Evolutionary conservation across 371 early-diverging fungal genomes (phyloP).

Genomic region (Batrachochytrium dendrobatidis): DNA sequence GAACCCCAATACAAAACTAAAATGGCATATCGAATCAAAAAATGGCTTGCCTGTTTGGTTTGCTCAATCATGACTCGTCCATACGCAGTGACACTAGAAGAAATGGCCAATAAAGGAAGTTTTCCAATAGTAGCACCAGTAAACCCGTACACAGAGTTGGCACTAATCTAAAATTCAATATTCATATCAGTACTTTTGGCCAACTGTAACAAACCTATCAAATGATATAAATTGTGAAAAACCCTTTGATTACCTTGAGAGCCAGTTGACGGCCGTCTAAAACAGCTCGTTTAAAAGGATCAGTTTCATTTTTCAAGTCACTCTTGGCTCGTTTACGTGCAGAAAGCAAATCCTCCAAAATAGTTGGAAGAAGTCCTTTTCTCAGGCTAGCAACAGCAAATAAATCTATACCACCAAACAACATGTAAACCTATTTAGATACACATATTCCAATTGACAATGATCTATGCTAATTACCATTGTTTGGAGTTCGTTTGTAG

Average conservation of each 20-base stretch:
- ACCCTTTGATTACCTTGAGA: slow-evolving; percentile 59
- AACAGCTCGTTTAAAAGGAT: slow-evolving; percentile 87
- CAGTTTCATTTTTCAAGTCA: slow-evolving; percentile 89
- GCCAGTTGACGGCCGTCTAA: slow-evolving; percentile 98
- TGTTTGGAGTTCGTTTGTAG: slow-evolving; percentile 83
- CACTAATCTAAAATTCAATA: slow-evolving; percentile 64
- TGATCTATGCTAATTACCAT: slow-evolving; percentile 40
- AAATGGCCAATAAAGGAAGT: slow-evolving; percentile 97
- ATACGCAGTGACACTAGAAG: slow-evolving; percentile 97
- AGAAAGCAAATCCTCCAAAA: slow-evolving; percentile 85
- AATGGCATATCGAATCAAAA: neutral
- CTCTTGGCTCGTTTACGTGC: slow-evolving; percentile 95
- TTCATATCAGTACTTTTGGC: neutral
- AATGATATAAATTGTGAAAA: neutral
- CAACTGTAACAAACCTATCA: neutral
- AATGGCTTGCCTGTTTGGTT: slow-evolving; percentile 62
- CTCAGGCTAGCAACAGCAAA: slow-evolving; percentile 46
- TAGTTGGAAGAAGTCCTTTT: slow-evolving; percentile 92
- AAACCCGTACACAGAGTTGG: slow-evolving; percentile 99
- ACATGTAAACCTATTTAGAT: neutral
- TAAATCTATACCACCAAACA: slow-evolving; percentile 7
- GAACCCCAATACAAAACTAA: neutral
- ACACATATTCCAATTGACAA: slow-evolving; percentile 4
- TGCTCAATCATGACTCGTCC: slow-evolving; percentile 97
- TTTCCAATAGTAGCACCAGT: slow-evolving; percentile 98